A percentile compares a stretch with the other conserved stretches of the same genome.
phyloP scores from a whole-genome alignment of 768 basidiomycete genomes.

The Leucocoprinus leucothites region DNA sequence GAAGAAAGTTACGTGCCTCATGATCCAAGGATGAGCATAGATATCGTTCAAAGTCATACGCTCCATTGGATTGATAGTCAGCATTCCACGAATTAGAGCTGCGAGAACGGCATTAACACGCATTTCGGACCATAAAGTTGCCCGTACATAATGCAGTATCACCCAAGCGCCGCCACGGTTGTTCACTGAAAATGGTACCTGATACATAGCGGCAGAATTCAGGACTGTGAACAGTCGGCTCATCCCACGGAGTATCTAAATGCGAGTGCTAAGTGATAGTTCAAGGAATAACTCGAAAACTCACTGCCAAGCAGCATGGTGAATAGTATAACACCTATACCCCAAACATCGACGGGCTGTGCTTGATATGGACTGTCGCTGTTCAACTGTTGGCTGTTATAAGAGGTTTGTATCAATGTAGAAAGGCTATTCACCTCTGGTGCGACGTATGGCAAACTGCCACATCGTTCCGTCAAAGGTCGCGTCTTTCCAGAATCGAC shows the following conservation, averaged over 20 bases:
- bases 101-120: not conserved
- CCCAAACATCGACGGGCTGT: constrained; percentile 96
- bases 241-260: constrained; percentile 93
- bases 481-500: constrained; percentile 79
- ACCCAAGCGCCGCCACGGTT: constrained; percentile 76
- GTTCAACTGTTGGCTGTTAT: constrained; percentile 50
- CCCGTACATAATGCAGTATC: constrained; percentile 58
- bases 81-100: constrained; percentile 77
- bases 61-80: constrained; percentile 65
- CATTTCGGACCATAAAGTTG: not conserved
- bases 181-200: constrained; percentile 69
- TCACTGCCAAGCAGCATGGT: constrained; percentile 87
- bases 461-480: constrained; percentile 76
- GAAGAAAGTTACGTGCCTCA: constrained; percentile 41
- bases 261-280: not conserved
- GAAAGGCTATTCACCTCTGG: constrained; percentile 66
- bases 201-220: constrained; percentile 78
- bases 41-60: constrained; percentile 60
- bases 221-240: constrained; percentile 73
- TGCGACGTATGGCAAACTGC: constrained; percentile 91
- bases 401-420: not conserved
- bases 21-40: constrained; percentile 67
- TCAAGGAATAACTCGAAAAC: constrained; percentile 22
- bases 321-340: constrained; percentile 90
- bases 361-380: constrained; percentile 71